Evolutionary conservation across 2,329 filamentous ascomycete species (phyloP), one percentile per base, ranked within the genome.

Genomic region (Fusarium sp.): DNA sequence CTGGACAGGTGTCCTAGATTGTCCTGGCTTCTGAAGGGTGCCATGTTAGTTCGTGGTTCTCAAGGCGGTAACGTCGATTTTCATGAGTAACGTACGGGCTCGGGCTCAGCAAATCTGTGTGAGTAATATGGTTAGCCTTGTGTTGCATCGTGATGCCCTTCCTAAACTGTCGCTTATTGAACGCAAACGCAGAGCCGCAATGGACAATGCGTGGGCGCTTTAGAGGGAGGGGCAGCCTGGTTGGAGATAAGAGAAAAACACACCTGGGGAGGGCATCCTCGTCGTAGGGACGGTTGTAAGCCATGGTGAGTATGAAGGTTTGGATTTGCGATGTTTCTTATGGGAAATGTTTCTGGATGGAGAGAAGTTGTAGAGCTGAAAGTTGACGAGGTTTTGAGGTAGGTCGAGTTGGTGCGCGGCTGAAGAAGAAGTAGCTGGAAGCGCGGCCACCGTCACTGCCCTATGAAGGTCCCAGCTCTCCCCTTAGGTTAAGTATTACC

Each of bases 241-340:
- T 32, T 55, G 55, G 49, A 24, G 34, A 20, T 25, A 16, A 49
- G 6, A 40, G 65, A 27, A 20, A 29, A 18, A 34, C 63, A 56
- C 60, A 96, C 92, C 94, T 94, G 79, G 95, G 95, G 71, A 99
- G 89, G 79, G 94, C 93, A 85, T 99, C 95, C 34, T 95, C 95
- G 81, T 99, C 97, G 84, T 94, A 96, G 59, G 91, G 89, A 80
- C 90, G 90, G 83, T 97, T 97, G 87, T 98, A 98, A 60, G 95
- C 95, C 95, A 98, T 98, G 66, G 25, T 68, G 49, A 53, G 40
- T 60, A 30, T 43, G 57, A 38, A 34, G 16, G 16, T 34, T 50
- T 27, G 44, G 40, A 16, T 50, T 49, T 45, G 24, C 9, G 29
- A 24, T 45, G 32, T 47, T 47, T 55, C 18, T 44, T 59, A 50